These are phyloP conservation scores for Exophiala bonariae DNA, from an alignment of 2,329 filamentous ascomycete species.

Conservation along the genomic window DNA sequence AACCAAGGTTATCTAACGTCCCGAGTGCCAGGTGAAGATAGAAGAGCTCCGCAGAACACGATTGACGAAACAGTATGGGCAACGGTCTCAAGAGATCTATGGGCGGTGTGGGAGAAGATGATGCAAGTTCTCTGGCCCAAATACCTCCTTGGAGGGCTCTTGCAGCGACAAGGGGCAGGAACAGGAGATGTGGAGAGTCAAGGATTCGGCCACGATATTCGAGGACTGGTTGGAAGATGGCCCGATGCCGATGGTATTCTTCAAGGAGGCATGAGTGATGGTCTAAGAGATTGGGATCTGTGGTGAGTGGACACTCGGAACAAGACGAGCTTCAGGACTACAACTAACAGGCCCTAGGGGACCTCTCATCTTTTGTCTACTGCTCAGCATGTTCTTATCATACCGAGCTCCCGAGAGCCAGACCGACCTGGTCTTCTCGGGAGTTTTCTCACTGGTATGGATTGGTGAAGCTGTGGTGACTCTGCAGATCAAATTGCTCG, in stretches of 20 bases:
- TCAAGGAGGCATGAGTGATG: slow-evolving; percentile 77
- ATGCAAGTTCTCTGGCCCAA: slow-evolving; percentile 94
- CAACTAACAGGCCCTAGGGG: slow-evolving; percentile 56
- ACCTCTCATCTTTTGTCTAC: slow-evolving; percentile 87
- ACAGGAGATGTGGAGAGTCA: slow-evolving; percentile 58
- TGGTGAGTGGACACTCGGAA: slow-evolving; percentile 54
- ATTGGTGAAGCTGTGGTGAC: slow-evolving; percentile 95
- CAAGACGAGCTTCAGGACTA: not conserved
- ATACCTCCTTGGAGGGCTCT: slow-evolving; percentile 75
- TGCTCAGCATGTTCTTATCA: slow-evolving; percentile 84
- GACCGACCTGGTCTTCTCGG: slow-evolving; percentile 86
- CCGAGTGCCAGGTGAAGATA: slow-evolving; percentile 88
- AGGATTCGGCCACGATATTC: slow-evolving; percentile 48
- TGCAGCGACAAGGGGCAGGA: slow-evolving; percentile 57
- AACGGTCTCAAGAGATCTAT: slow-evolving; percentile 85
- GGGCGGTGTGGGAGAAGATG: slow-evolving; percentile 97
- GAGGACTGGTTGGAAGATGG: slow-evolving; percentile 62
- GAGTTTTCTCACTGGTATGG: slow-evolving; percentile 96
- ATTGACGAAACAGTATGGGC: slow-evolving; percentile 98
- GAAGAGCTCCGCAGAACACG: slow-evolving; percentile 83
- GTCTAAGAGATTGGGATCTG: slow-evolving; percentile 93
- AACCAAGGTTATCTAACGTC: slow-evolving; percentile 84
- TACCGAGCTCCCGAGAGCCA: slow-evolving; percentile 77
- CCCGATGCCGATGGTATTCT: slow-evolving; percentile 67
- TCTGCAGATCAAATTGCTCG: slow-evolving; percentile 93